Conservation (phyloP, 768 basidiomycete species). For the Dacryopinax primogenitus region DNA sequence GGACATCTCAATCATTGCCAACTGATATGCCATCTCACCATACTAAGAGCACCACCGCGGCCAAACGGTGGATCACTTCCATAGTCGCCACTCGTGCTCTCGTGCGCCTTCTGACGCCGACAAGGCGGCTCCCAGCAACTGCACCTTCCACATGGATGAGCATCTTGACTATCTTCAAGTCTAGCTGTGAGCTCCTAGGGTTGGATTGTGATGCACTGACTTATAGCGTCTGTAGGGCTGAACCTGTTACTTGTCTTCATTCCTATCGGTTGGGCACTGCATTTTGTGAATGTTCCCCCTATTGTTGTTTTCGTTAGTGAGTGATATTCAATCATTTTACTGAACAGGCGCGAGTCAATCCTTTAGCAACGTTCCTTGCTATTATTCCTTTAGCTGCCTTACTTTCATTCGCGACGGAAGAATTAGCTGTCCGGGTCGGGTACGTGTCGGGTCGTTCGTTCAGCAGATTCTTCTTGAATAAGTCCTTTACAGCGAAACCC, state of each 20-base stretch:
- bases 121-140: background rate
- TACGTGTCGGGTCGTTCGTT: background rate
- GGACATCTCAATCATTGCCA: background rate
- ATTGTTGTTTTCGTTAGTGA: background rate
- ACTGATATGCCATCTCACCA: too few relatives aligned
- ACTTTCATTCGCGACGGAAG: conserved; percentile 74
- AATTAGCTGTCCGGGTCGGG: conserved; percentile 70
- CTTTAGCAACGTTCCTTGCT: conserved; percentile 31
- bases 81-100: background rate
- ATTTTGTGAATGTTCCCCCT: background rate
- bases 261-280: conserved; percentile 1
- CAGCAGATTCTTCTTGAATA: background rate
- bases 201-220: background rate
- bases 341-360: background rate
- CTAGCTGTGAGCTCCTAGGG: background rate
- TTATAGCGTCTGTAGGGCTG: background rate
- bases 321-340: background rate
- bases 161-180: background rate
- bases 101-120: background rate
- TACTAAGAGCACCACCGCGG: background rate
- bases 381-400: conserved; percentile 56
- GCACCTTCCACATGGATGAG: background rate
- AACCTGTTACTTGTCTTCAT: background rate
- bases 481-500: conserved; percentile 36
- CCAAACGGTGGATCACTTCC: background rate